These are phyloP conservation scores for Coemansia sp. DNA, from an alignment of 192 early-diverging fungal species.

Conservation along the genomic window DNA sequence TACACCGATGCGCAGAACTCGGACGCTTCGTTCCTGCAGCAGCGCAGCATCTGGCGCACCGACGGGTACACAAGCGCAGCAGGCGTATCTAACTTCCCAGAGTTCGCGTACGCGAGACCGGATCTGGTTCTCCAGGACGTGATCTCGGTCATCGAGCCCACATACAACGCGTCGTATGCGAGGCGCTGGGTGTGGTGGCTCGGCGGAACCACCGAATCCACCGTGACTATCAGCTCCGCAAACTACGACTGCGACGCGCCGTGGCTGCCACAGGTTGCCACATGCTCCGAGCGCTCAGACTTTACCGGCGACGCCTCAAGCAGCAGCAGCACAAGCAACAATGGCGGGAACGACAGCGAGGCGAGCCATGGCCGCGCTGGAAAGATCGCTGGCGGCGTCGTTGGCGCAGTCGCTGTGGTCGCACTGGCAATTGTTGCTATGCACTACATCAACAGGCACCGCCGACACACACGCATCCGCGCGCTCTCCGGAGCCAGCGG, in stretches of 20 bases:
- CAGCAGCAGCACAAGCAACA: not conserved
- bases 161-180: constrained; percentile 17
- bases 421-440: constrained; percentile 32
- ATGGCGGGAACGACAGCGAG: not conserved
- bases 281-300: constrained; percentile 29
- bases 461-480: constrained; percentile 31
- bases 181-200: constrained; percentile 41
- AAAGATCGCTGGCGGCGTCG: constrained; percentile 46
- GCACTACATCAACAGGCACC: constrained; percentile 46
- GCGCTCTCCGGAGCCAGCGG: constrained; percentile 19
- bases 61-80: constrained; percentile 30
- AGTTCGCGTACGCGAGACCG: constrained; percentile 44
- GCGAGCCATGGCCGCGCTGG: constrained; percentile 22
- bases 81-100: constrained; percentile 43
- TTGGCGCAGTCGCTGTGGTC: constrained; percentile 26
- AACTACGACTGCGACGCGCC: constrained; percentile 41
- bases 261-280: constrained; percentile 30
- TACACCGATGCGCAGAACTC: constrained; percentile 39
- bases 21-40: constrained; percentile 17
- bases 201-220: constrained; percentile 37
- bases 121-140: constrained; percentile 48
- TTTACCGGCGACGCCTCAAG: constrained; percentile 24
- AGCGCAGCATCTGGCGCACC: constrained; percentile 41
- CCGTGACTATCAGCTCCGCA: constrained; percentile 9
- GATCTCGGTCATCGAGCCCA: constrained; percentile 37